Evolutionary conservation across 2,329 filamentous ascomycete genomes (phyloP).

Genomic region (Pseudogymnoascus sp.): DNA sequence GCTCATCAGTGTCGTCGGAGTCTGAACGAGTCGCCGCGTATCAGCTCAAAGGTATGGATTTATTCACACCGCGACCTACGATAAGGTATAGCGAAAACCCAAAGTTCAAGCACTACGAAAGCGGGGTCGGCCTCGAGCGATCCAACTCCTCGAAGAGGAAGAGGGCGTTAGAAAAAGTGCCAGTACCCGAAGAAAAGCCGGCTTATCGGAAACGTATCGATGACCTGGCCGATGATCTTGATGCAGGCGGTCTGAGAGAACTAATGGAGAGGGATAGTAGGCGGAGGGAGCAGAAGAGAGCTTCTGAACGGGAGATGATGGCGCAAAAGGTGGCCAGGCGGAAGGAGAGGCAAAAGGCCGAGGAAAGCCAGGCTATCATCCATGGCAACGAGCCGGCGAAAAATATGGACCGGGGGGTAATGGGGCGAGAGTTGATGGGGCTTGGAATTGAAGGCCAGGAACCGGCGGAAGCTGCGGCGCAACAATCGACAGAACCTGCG

Average conservation of each 20-base stretch:
- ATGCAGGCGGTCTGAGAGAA: slow-evolving; percentile 75
- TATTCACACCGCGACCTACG: slow-evolving; percentile 79
- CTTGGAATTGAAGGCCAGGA: slow-evolving; percentile 43
- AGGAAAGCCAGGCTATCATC: slow-evolving; percentile 48
- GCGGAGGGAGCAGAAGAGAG: slow-evolving; percentile 66
- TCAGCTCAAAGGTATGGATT: slow-evolving; percentile 70
- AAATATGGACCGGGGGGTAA: slow-evolving; percentile 53
- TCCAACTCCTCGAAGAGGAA: slow-evolving; percentile 43
- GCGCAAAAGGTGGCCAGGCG: slow-evolving; percentile 58
- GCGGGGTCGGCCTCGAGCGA: slow-evolving; percentile 32
- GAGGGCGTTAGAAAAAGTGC: slow-evolving; percentile 33
- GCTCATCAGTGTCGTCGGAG: slow-evolving; percentile 68
- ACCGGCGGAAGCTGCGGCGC: neutral
- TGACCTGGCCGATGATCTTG: slow-evolving; percentile 75
- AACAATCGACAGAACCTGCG: slow-evolving; percentile 9
- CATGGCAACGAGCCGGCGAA: slow-evolving; percentile 44
- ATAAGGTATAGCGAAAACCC: slow-evolving; percentile 66
- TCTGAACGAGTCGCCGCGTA: slow-evolving; percentile 66
- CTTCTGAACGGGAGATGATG: slow-evolving; percentile 59
- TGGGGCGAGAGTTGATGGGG: slow-evolving; percentile 51
- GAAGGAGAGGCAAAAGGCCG: slow-evolving; percentile 58
- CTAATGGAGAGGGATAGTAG: slow-evolving; percentile 85
- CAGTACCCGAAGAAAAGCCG: slow-evolving; percentile 54
- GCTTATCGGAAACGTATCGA: slow-evolving; percentile 57
- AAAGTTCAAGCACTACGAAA: slow-evolving; percentile 43